Percentiles rank a stretch among this genome's conserved stretches.
These are phyloP conservation scores for Candida pseudoglaebosa DNA, from an alignment of 805 yeast genomes.

Conservation along the genomic window DNA sequence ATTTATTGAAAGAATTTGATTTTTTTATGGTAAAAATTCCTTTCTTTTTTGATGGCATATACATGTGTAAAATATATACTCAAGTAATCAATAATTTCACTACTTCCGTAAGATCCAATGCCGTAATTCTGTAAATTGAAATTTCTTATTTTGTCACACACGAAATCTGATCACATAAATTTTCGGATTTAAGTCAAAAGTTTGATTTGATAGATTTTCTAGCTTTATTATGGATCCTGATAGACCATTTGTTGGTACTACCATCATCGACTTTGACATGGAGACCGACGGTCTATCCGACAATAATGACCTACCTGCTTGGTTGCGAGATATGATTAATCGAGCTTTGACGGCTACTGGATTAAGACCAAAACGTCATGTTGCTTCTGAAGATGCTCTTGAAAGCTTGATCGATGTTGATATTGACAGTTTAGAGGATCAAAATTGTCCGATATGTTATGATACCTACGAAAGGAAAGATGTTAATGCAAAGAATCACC, in stretches of 20 bases:
- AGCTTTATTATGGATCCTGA: slow-evolving; percentile 4
- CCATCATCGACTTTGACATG: slow-evolving; percentile 20
- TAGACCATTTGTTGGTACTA: slow-evolving; percentile 9
- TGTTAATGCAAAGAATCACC: neutral
- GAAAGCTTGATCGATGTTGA: slow-evolving; percentile 26
- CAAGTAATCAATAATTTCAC: too few species aligned
- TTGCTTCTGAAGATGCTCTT: slow-evolving; percentile 38
- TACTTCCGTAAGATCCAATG: too few species aligned
- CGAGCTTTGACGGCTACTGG: slow-evolving; percentile 32
- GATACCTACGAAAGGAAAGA: slow-evolving; percentile 23
- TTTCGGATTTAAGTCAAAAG: neutral
- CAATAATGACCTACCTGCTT: slow-evolving; percentile 22
- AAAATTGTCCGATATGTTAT: slow-evolving; percentile 40
- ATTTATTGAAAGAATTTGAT: too few species aligned
- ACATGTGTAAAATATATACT: too few species aligned
- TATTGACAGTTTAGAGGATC: slow-evolving; percentile 11
- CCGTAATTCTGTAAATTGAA: too few species aligned
- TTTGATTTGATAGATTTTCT: neutral
- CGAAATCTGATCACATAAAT: neutral
- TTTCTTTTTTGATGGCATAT: too few species aligned
- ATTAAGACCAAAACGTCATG: slow-evolving; percentile 18
- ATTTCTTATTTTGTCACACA: too few species aligned
- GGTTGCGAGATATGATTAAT: slow-evolving; percentile 32
- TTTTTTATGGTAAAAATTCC: too few species aligned
- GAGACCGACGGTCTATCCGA: slow-evolving; percentile 10